These are phyloP conservation scores for Nicotiana knightiana DNA, from an alignment of 257 asterid genomes.

Conservation along the genomic window DNA sequence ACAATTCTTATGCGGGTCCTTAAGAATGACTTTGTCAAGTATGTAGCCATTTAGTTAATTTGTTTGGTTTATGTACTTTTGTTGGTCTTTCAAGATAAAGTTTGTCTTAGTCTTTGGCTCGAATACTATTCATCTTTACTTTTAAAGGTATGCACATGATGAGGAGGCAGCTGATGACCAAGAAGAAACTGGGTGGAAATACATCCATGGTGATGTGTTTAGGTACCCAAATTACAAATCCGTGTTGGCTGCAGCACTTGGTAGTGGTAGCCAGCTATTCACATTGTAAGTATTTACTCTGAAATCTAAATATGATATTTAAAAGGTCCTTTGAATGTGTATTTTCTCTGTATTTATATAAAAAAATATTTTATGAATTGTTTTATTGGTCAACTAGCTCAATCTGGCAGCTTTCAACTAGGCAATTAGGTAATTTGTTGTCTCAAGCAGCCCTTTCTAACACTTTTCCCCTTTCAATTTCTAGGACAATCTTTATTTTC, in stretches of 20 bases:
- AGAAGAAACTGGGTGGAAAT: constrained; percentile 36
- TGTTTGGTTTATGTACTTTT: neutral
- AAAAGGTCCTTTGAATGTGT: neutral
- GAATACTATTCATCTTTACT: neutral
- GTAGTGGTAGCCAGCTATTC: constrained; percentile 27
- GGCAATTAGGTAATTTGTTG: neutral
- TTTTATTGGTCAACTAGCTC: neutral
- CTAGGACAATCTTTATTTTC: constrained; percentile 27
- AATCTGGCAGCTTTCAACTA: neutral
- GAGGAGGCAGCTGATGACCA: constrained; percentile 30
- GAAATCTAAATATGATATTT: neutral
- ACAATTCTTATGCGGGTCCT: constrained; percentile 30
- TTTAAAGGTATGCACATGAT: constrained; percentile 26
- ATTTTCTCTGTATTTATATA: neutral
- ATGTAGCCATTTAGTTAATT: neutral
- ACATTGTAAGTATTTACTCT: constrained; percentile 18
- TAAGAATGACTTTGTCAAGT: constrained; percentile 30
- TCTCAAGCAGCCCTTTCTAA: neutral
- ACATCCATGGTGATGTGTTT: constrained; percentile 35
- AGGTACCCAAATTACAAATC: constrained; percentile 28
- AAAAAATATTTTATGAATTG: neutral
- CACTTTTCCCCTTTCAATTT: neutral
- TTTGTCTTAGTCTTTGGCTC: neutral
- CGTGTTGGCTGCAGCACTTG: constrained; percentile 28
- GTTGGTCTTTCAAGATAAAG: neutral